Conservation (phyloP, 2,329 filamentous ascomycete genomes). For the Curvularia sp. region DNA sequence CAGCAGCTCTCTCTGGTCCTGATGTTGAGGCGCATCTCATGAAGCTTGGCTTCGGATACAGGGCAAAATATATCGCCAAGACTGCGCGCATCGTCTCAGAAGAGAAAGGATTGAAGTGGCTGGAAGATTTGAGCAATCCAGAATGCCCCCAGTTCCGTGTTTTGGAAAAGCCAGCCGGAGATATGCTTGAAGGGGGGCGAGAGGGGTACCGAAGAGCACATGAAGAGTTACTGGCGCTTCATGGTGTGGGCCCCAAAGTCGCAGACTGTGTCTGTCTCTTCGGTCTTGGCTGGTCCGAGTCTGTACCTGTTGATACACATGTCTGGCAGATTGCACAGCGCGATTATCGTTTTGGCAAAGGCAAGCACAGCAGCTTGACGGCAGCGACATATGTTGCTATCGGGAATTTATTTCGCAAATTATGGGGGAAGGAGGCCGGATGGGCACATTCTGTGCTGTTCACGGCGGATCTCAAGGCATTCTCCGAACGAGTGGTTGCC, state of each 20-base stretch:
- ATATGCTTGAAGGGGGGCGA: conserved; percentile 59
- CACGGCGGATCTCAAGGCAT: conserved; percentile 86
- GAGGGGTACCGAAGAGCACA: conserved; percentile 81
- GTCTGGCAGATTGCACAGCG: conserved; percentile 97
- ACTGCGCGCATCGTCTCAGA: conserved; percentile 80
- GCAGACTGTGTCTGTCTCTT: conserved; percentile 96
- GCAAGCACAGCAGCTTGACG: conserved; percentile 82
- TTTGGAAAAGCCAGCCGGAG: conserved; percentile 53
- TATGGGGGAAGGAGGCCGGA: conserved; percentile 93
- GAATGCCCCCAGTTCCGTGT: conserved; percentile 68
- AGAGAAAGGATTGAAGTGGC: conserved; percentile 72
- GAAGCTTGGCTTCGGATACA: conserved; percentile 88
- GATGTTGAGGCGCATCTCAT: conserved; percentile 83
- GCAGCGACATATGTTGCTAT: conserved; percentile 89
- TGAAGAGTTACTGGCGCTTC: conserved; percentile 75
- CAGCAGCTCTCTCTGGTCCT: conserved; percentile 72
- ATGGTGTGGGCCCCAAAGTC: conserved; percentile 95
- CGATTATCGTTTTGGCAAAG: conserved; percentile 90
- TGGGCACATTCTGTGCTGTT: conserved; percentile 99
- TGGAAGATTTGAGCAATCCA: conserved; percentile 79
- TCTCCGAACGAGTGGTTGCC: conserved; percentile 69
- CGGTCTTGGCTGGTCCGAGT: conserved; percentile 94
- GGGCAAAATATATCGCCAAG: conserved; percentile 88
- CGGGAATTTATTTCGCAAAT: conserved; percentile 82
- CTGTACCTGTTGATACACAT: conserved; percentile 95